A percentile compares a stretch with the other conserved stretches of the same genome.
These are phyloP conservation scores for Scopulariopsis brevicaulis DNA, from an alignment of 2,329 filamentous ascomycete species.

Conservation along the genomic window DNA sequence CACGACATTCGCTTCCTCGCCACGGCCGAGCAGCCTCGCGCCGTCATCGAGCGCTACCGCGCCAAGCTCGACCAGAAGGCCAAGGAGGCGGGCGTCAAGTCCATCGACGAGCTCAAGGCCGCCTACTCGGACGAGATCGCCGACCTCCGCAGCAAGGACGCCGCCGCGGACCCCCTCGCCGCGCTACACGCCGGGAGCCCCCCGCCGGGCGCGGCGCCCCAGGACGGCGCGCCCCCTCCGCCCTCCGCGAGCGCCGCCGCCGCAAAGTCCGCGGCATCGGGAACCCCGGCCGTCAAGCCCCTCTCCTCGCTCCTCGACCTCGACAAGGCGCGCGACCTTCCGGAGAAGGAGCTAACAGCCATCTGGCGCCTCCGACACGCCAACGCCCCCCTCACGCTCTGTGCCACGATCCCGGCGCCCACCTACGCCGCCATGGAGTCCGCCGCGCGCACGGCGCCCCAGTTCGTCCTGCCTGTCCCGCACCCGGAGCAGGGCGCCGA, in stretches of 20 bases:
- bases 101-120: slow-evolving; percentile 66
- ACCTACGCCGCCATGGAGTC: slow-evolving; percentile 65
- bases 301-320: slow-evolving; percentile 58
- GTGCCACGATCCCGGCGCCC: slow-evolving; percentile 63
- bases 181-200: not conserved
- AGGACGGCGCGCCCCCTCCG: slow-evolving; percentile 6
- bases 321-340: slow-evolving; percentile 60
- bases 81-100: slow-evolving; percentile 54
- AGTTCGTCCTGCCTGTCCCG: slow-evolving; percentile 84
- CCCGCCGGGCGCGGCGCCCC: slow-evolving; percentile 14
- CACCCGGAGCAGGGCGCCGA: slow-evolving; percentile 62
- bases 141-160: slow-evolving; percentile 55
- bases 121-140: slow-evolving; percentile 80
- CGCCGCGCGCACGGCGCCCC: slow-evolving; percentile 64
- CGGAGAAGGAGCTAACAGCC: slow-evolving; percentile 70
- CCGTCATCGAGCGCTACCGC: slow-evolving; percentile 74
- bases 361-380: slow-evolving; percentile 89
- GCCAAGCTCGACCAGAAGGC: slow-evolving; percentile 79
- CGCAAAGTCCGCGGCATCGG: slow-evolving; percentile 18
- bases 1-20: slow-evolving; percentile 86
- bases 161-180: slow-evolving; percentile 21
- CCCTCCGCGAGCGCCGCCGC: slow-evolving; percentile 11
- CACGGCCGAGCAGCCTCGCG: slow-evolving; percentile 57
- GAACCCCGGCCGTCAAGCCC: slow-evolving; percentile 25
- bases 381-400: slow-evolving; percentile 60